Evolutionary conservation across 1,284 basidiomycete species (phyloP), one percentile per base, ranked within the genome.

Genomic region (Puccinia brachypodii): DNA sequence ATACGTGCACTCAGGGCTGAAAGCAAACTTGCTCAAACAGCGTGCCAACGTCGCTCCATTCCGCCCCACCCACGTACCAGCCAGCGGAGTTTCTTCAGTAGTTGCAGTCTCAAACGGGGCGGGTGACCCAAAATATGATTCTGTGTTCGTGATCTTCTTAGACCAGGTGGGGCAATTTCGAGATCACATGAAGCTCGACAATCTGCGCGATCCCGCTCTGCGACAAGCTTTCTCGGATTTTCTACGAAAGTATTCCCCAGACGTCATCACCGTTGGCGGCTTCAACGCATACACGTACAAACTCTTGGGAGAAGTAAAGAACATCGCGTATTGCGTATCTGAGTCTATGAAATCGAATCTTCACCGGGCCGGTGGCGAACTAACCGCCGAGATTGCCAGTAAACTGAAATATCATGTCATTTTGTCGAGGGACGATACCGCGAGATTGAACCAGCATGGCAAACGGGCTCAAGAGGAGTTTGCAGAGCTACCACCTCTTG

Each of bases 41-140:
- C 85, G 88, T 62, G 86, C 88, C 81, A 87, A 89, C 82, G 87
- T 88, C 11, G 92, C 92, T 3, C 93, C 96, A 0, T 96, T 91
- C 85, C 87, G 88, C 69, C 89, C 90, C 3, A 87, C 89, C 3
- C 89, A 90, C 33, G 90, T 92, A 87, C 89, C 89, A 81, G 88
- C 89, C 60, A 93, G 92, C 22, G 92, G 93, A 69, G 90, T 90
- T 0, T 92, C 95, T 0, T 92, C 93, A 8, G 95, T 99, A 3
- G 89, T 99, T 53, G 94, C 96, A 3, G 88, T 98, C 81, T 98
- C 96, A 3, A 95, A 95, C 90, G 97, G 97, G 66, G 92, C 93
- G 85, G 97, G 97, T 74, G 95, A 97, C 84, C 94, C 94, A 53
- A 91, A 93, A 84, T 93, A 92, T 85, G 96, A 99, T 87, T 92